Evolutionary conservation across 2,329 filamentous ascomycete species (phyloP), one percentile per base, ranked within the genome.

Genomic region (Diaporthe australafricana): DNA sequence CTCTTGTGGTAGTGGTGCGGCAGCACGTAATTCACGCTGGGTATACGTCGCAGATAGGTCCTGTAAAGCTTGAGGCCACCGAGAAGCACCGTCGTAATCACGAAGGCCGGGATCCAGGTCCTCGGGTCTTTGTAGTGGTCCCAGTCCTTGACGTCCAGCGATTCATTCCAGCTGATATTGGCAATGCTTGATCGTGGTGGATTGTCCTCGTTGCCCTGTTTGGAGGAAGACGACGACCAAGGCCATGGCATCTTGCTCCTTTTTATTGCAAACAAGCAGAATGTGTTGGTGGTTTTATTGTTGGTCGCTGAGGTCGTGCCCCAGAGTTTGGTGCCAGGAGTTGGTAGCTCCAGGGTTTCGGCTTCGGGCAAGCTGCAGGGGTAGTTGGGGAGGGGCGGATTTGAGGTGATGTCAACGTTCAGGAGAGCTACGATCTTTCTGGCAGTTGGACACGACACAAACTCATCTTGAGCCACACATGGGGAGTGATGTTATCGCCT

Each of bases 1-100:
- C 93, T 88, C 73, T 86, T 91, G 56, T 93, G 90, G 79, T 96
- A 96, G 79, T 92, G 92, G 14, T 86, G 85, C 2, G 94, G 93
- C 60, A 90, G 90, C 76, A 99, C 92, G 79, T 95, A 88, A 30
- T 89, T 86, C 45, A 94, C 90, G 70, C 90, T 92, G 5, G 95
- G 95, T 71, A 98, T 94, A 67, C 96, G 93, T 45, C 94, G 92
- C 62, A 99, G 85, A 79, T 95, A 96, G 71, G 87, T 92, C 77
- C 88, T 90, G 83, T 95, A 95, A 57, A 95, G 78, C 70, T 86
- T 86, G 60, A 90, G 78, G 32, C 85, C 84, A 25, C 84, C 82
- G 40, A 92, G 80, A 1, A 89, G 87, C 2, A 88, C 85, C 17
- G 84, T 84, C 32, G 89, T 90, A 53, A 89, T 85, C 20, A 89